Evolutionary conservation across 129 eudicot genomes (phyloP), one percentile per base, ranked within the genome.

Genomic region (Ambrosia artemisiifolia): DNA sequence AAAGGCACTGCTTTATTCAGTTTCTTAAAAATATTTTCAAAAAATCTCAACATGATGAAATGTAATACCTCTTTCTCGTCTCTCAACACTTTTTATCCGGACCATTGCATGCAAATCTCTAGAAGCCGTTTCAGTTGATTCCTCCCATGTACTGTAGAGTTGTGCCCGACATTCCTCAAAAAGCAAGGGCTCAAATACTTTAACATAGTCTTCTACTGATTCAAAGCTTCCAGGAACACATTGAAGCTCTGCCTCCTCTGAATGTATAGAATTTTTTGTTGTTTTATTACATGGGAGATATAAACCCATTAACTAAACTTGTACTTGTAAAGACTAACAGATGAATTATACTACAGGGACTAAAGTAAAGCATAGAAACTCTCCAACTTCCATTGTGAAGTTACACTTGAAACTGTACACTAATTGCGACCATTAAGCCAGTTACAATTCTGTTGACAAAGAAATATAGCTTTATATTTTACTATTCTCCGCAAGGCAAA

Each of bases 141-240:
- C 98, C 81, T 90, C 98, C 98, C 96, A 93, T 3, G 98, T 87
- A 75, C 98, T 93, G 73, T 90, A 84, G 28, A 93, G 92, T 71
- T 93, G 98, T 65, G 98, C 98, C 11, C 96, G 90, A 40, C 98
- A 93, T 81, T 93, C 98, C 78, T 90, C 98, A 82, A 94, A 94
- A 54, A 94, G 96, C 84, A 94, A 82, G 49, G 98, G 98, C 80
- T 94, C 98, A 81, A 94, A 94, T 32, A 61, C 66, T 32, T 34
- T 61, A 61, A 61, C 44, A 14, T 61, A 61, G 5, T 61, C 66
- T 61, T 94, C 98, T 11, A 85, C 98, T 20, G 98, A 94, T 50
- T 90, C 98, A 84, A 94, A 94, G 65, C 77, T 81, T 50, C 96
- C 97, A 64, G 98, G 98, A 55, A 94, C 97, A 74, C 95, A 72